phyloP scores from a whole-genome alignment of 2,329 filamentous ascomycete species.

The Fusarium sulawesiense region DNA sequence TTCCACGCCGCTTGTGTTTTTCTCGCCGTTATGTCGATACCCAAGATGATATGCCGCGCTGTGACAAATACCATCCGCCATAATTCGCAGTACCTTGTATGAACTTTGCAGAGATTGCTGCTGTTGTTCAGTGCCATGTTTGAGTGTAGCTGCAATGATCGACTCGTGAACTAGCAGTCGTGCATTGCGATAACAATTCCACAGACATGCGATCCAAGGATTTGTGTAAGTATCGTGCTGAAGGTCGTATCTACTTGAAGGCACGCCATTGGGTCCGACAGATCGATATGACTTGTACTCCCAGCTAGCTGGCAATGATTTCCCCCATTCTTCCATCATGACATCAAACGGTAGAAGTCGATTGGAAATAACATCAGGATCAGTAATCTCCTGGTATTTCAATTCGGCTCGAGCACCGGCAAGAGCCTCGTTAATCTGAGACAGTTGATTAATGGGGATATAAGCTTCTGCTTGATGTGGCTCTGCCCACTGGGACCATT shows the following conservation, averaged over 20 bases:
- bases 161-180: conserved; percentile 37
- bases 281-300: conserved; percentile 25
- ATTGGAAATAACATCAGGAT: conserved; percentile 12
- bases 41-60: conserved; percentile 38
- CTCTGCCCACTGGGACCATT: conserved; percentile 37
- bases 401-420: conserved; percentile 20
- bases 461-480: neutral
- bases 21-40: neutral
- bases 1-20: neutral
- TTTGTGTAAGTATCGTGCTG: conserved; percentile 33
- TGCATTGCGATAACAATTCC: conserved; percentile 39
- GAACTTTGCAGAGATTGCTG: conserved; percentile 17
- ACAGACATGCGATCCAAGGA: conserved; percentile 35
- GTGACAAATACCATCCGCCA: conserved; percentile 36
- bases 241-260: conserved; percentile 11
- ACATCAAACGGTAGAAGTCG: conserved; percentile 28
- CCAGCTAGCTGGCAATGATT: conserved; percentile 12
- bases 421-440: conserved; percentile 28
- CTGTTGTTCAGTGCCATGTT: conserved; percentile 15
- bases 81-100: neutral
- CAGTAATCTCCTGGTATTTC: conserved; percentile 21
- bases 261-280: conserved; percentile 2
- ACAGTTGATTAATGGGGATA: conserved; percentile 18
- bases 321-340: conserved; percentile 18
- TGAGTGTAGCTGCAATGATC: conserved; percentile 27